These are phyloP conservation scores for Adansonia grandidieri DNA, from an alignment of 441 rosid genomes.

Conservation along the genomic window DNA sequence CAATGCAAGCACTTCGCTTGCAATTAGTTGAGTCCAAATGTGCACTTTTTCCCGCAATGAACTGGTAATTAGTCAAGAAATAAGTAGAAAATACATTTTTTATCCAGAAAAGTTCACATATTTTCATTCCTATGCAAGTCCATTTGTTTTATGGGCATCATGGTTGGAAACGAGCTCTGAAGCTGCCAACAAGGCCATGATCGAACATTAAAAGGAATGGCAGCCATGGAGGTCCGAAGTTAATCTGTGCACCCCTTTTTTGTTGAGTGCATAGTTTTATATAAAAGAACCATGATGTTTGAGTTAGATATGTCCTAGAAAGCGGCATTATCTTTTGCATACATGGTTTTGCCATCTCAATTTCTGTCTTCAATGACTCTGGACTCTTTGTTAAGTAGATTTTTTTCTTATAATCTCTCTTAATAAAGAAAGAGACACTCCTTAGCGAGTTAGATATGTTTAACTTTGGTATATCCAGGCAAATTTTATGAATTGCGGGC, in stretches of 20 bases:
- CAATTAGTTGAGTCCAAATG: not conserved
- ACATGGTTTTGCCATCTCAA: not conserved
- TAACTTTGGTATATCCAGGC: slow-evolving; percentile 2
- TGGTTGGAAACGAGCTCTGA: not conserved
- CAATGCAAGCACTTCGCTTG: not conserved
- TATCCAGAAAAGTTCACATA: not conserved
- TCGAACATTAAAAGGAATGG: too few relatives aligned
- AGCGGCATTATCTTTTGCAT: not conserved
- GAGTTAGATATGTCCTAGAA: not conserved
- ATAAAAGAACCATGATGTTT: too few relatives aligned
- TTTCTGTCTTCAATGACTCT: not conserved
- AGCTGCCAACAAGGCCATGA: not conserved
- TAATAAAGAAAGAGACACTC: not conserved
- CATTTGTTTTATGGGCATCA: not conserved
- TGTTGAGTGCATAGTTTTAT: not conserved
- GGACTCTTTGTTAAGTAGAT: not conserved
- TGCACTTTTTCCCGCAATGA: not conserved
- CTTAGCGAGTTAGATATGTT: slow-evolving; percentile 10
- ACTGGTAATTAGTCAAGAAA: not conserved
- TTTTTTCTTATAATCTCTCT: not conserved
- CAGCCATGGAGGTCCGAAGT: not conserved
- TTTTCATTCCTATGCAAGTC: not conserved
- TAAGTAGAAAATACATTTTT: not conserved
- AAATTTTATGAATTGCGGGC: slow-evolving; percentile 49
- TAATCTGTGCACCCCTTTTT: not conserved